phyloP scores from a whole-genome alignment of 257 asterid genomes.

The Gentiana straminea region DNA sequence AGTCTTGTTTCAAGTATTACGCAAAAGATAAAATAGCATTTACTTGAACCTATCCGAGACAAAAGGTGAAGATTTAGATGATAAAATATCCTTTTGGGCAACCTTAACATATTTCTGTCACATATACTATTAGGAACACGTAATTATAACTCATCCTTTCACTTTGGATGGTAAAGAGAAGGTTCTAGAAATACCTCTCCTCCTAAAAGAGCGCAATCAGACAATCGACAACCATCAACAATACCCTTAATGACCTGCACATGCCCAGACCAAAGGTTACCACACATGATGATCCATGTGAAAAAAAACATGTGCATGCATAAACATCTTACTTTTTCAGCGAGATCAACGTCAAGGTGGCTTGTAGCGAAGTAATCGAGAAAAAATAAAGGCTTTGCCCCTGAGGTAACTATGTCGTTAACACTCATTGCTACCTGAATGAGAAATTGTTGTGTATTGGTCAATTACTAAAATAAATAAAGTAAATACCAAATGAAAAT shows the following conservation, averaged over 20 bases:
- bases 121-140: no score
- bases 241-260: constrained; percentile 91
- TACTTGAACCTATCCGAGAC: no score
- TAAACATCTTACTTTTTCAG: constrained; percentile 60
- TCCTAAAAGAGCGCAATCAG: constrained; percentile 84
- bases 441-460: constrained; percentile 6
- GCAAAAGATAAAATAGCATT: no score
- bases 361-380: constrained; percentile 96
- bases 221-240: constrained; percentile 81
- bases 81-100: no score
- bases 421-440: constrained; percentile 98
- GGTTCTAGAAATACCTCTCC: constrained; percentile 59
- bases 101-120: no score
- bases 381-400: constrained; percentile 94
- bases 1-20: no score
- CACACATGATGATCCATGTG: no score
- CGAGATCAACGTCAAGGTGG: constrained; percentile 86
- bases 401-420: constrained; percentile 91
- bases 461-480: not conserved
- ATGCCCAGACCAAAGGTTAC: not conserved
- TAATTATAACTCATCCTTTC: not conserved
- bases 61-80: no score
- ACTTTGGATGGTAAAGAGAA: not conserved
- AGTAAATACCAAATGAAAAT: not conserved
- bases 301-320: no score